These are phyloP conservation scores for Cinchona pubescens DNA, from an alignment of 257 asterid species.

Conservation along the genomic window DNA sequence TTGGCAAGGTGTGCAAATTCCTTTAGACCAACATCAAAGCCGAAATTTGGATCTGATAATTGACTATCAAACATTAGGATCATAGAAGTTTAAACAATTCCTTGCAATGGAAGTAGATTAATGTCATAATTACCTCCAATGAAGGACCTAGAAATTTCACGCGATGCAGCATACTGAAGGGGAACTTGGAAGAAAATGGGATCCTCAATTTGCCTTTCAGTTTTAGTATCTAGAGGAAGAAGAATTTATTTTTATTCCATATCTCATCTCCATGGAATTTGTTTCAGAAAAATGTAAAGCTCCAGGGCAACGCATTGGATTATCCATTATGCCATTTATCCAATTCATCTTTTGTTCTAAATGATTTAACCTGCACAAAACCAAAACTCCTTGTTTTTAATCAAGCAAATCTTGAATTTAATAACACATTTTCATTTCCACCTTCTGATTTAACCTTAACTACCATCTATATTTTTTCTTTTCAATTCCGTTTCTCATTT, in stretches of 20 bases:
- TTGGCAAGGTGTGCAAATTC: conserved; percentile 36
- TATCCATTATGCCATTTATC: conserved; percentile 31
- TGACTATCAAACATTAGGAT: not conserved
- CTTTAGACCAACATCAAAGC: conserved; percentile 34
- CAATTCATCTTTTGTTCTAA: conserved; percentile 32
- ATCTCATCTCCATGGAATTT: conserved; percentile 30
- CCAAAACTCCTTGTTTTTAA: not conserved
- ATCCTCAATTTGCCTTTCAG: conserved; percentile 37
- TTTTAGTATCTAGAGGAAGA: conserved; percentile 18
- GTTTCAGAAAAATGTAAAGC: conserved; percentile 35
- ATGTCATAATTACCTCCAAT: conserved; percentile 33
- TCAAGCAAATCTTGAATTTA: not conserved
- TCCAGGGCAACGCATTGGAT: conserved; percentile 38
- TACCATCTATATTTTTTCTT: not conserved
- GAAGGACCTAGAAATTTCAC: conserved; percentile 39
- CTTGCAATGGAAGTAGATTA: not conserved
- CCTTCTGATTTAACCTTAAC: too few relatives aligned
- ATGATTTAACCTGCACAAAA: conserved; percentile 35
- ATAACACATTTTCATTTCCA: not conserved
- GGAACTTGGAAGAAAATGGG: conserved; percentile 39
- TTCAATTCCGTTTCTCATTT: too few relatives aligned
- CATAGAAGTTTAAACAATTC: not conserved
- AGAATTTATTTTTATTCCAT: conserved; percentile 37
- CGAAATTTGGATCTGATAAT: conserved; percentile 32
- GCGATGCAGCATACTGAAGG: conserved; percentile 40